Conservation (phyloP, 2,329 filamentous ascomycete species). For the Sphaerostilbella broomeana region DNA sequence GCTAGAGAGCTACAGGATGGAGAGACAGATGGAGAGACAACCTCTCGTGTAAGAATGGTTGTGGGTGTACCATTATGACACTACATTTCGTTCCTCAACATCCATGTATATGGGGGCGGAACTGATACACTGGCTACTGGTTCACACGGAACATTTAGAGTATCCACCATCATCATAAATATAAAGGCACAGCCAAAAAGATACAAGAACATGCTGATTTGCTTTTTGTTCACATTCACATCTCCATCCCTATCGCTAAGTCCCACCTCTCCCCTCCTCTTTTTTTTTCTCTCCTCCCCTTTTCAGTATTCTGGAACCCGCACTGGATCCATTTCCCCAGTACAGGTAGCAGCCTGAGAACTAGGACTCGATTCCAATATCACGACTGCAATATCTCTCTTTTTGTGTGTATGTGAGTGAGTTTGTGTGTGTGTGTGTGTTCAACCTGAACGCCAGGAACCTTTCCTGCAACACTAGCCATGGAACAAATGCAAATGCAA, state of each 20-base stretch:
- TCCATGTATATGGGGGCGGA: too few species aligned
- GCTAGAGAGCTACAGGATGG: too few species aligned
- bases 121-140: too few species aligned
- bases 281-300: slow-evolving; percentile 1
- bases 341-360: slow-evolving; percentile 5
- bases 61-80: too few species aligned
- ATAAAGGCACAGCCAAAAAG: neutral
- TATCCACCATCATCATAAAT: neutral
- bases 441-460: slow-evolving; percentile 17
- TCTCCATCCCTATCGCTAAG: too few species aligned
- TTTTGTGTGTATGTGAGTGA: too few species aligned
- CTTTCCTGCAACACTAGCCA: slow-evolving; percentile 15
- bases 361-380: slow-evolving; percentile 12
- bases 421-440: too few species aligned
- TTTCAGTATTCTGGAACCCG: slow-evolving; percentile 5
- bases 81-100: too few species aligned
- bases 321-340: slow-evolving; percentile 2
- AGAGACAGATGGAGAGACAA: too few species aligned
- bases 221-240: slow-evolving; percentile 1
- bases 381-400: slow-evolving; percentile 3
- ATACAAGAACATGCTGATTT: slow-evolving; percentile 6
- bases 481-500: slow-evolving; percentile 21
- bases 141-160: too few species aligned
- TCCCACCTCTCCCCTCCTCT: neutral
- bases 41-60: too few species aligned